Evolutionary conservation across 768 basidiomycete species (phyloP), one percentile per base, ranked within the genome.

Genomic region (Trametes punicea): DNA sequence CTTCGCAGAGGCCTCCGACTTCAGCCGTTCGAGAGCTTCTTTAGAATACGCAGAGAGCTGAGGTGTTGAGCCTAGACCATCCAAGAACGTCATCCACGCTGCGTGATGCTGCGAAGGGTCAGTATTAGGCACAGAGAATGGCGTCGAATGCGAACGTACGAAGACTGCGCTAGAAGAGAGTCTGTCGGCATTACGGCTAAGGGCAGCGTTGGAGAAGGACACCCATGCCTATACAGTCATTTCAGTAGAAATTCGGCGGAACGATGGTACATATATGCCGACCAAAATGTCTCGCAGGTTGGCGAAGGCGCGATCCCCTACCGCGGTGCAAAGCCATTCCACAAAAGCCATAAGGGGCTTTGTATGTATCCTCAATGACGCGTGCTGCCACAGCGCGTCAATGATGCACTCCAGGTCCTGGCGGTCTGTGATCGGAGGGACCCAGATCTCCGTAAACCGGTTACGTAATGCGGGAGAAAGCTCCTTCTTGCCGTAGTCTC

Each of bases 381-480:
- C 76, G 47, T 79, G 68, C 41, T 73, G 72, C 93, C 93, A 97
- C 2, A 83, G 77, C 49, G 73, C 80, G 10, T 77, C 72, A 23
- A 98, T 75, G 64, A 99, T 96, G 63, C 90, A 77, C 56, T 83
- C 76, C 6, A 96, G 74, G 67, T 99, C 97, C 5, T 67, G 64
- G 16, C 84, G 77, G 56, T 84, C 77, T 54, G 90, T 83, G 27
- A 98, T 81, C 16, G 85, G 74, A 3, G 96, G 95, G 0, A 99
- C 97, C 96, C 97, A 99, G 29, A 99, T 96, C 70, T 99, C 97
- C 3, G 97, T 99, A 73, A 99, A 99, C 4, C 97, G 84, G 72
- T 98, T 99, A 18, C 97, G 84, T 34, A 99, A 76, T 0, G 97
- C 97, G 29, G 95, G 96, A 1, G 97, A 98, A 2, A 99, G 75